Percentiles rank a stretch among this genome's conserved stretches.
These are phyloP conservation scores for Cyclotella distinguenda DNA, from an alignment of 108 stramenopile species.

Conservation along the genomic window DNA sequence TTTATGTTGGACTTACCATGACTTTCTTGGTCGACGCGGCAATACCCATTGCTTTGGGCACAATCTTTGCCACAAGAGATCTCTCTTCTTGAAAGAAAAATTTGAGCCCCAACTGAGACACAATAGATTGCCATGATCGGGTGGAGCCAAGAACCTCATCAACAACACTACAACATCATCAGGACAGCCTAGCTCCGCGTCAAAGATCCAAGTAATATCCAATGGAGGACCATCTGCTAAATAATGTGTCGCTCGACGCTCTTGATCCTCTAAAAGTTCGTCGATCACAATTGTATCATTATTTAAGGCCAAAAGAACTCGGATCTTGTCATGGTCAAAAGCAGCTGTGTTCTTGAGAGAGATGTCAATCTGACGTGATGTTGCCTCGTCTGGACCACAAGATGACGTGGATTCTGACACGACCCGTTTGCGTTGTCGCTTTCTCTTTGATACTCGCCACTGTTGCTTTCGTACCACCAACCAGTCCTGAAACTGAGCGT, in stretches of 20 bases:
- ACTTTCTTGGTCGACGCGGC: constrained; percentile 75
- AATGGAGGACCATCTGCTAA: constrained; percentile 37
- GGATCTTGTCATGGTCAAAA: constrained; percentile 2
- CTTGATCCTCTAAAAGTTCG: constrained; percentile 62
- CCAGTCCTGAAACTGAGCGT: constrained; percentile 56
- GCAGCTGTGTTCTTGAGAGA: not conserved
- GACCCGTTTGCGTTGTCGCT: constrained; percentile 46
- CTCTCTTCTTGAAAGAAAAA: constrained; percentile 51
- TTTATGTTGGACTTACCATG: constrained; percentile 40
- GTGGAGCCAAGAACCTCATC: constrained; percentile 48
- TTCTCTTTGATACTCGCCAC: constrained; percentile 63
- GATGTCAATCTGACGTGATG: not conserved
- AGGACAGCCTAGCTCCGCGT: constrained; percentile 56
- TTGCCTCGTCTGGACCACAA: not conserved
- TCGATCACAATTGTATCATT: constrained; percentile 66
- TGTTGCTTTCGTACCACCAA: constrained; percentile 66
- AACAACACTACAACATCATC: constrained; percentile 68
- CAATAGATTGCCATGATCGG: constrained; percentile 60
- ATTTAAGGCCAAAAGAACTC: constrained; percentile 5
- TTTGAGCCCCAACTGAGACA: constrained; percentile 50
- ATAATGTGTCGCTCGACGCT: constrained; percentile 21
- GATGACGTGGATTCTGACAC: not conserved
- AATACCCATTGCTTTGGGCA: constrained; percentile 76
- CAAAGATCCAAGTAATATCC: constrained; percentile 66
- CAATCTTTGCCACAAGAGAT: constrained; percentile 58